Conservation (phyloP, 257 asterid species). For the Solanum sitiens region DNA sequence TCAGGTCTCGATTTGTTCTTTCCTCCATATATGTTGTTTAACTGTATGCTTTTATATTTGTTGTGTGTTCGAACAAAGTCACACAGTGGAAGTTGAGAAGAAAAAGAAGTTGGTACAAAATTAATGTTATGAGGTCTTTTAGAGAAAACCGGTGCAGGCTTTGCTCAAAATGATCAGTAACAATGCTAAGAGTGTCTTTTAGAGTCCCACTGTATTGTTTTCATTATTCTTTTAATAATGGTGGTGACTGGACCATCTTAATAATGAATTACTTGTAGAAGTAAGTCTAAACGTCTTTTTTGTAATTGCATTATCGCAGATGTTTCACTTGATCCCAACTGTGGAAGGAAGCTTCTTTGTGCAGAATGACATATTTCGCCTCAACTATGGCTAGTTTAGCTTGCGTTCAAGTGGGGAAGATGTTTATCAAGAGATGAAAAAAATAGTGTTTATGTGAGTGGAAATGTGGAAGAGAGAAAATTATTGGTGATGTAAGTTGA, state of each 20-base stretch:
- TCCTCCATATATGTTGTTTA: not conserved
- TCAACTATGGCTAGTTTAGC: conserved; percentile 28
- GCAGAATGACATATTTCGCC: conserved; percentile 52
- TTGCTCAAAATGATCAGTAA: not conserved
- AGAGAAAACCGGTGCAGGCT: not conserved
- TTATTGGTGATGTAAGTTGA: not conserved
- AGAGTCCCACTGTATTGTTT: not conserved
- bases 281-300: not conserved
- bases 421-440: not conserved
- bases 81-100: not conserved
- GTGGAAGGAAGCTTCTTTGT: conserved; percentile 35
- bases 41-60: not conserved
- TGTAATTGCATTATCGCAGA: conserved; percentile 20
- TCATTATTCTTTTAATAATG: not conserved
- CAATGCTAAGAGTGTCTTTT: not conserved
- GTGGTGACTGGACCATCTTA: not conserved
- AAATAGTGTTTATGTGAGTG: not conserved
- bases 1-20: conserved; percentile 17
- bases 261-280: not conserved
- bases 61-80: not conserved
- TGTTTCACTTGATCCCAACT: conserved; percentile 49
- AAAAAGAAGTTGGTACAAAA: not conserved
- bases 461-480: not conserved
- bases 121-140: not conserved
- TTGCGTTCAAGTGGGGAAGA: not conserved